Evolutionary conservation across 208 protist species (phyloP), one percentile per base, ranked within the genome.

Genomic region (Naegleria lovaniensis): DNA sequence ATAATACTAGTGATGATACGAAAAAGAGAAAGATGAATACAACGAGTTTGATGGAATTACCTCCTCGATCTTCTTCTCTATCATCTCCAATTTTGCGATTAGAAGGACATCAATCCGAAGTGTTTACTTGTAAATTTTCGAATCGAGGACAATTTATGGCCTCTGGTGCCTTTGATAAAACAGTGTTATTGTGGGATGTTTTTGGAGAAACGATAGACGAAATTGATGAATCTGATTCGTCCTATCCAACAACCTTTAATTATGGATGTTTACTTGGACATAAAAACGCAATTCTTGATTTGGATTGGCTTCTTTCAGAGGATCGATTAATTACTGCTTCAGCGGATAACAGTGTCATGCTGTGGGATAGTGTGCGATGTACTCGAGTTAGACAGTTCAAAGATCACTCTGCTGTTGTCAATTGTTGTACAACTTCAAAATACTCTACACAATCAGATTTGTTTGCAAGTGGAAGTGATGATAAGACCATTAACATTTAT

Each of bases 161-260:
- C 11, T 89, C 91, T 39, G 86, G 83, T 25, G 36, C 67, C 36
- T 33, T n/a, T 39, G 91, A 92, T 76, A 92, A 90, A 48, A 36
- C 22, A 85, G 43, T 92, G 5, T 91, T 90, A 29, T 36, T 92
- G 16, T 92, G 91, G 90, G 90, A 92, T 79, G 85, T 92, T 29
- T 92, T 83, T 48, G 91, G 91, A 33, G 43, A 92, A 9, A 91
- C 91, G 48, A n/a, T 0, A 5, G 22, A 67, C 2, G 22, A 29
- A 22, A 13, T 29, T 67, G 55, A 67, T 67, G 67, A 79, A 11
- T 79, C n/a, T 36, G 5, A 19, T 36, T 67, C 55, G 19, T 79
- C n/a, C 25, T 9, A 19, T 36, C 22, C 55, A 67, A 67, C 55
- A 15, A 67, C 55, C 22, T 7, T 43, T 11, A 92, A 92, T 84